Evolutionary conservation across 805 yeast genomes (phyloP).

Genomic region (Metschnikowia arizonensis): DNA sequence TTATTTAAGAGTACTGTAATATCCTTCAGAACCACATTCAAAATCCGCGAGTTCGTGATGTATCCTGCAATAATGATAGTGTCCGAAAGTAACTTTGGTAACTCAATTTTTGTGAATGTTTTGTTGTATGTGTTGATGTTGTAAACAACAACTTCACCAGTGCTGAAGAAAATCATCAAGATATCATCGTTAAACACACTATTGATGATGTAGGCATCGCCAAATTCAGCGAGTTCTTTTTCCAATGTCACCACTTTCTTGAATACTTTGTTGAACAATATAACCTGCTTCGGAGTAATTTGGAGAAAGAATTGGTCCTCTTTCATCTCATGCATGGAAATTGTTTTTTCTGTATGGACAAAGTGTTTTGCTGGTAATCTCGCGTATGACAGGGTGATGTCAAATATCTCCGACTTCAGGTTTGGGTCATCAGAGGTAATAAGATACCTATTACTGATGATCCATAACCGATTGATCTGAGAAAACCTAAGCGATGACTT

Average conservation of each 20-base stretch:
- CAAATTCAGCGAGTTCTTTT: constrained; percentile 26
- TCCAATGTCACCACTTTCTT: constrained; percentile 48
- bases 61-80: constrained; percentile 68
- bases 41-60: constrained; percentile 49
- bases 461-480: constrained; percentile 74
- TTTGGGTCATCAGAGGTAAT: constrained; percentile 67
- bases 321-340: constrained; percentile 61
- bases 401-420: constrained; percentile 64
- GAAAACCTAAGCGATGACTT: constrained; percentile 67
- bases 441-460: constrained; percentile 56
- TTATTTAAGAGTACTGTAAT: constrained; percentile 23
- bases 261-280: constrained; percentile 57
- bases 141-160: constrained; percentile 65
- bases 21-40: constrained; percentile 39
- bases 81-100: constrained; percentile 39
- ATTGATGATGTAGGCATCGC: constrained; percentile 58
- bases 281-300: constrained; percentile 62
- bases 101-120: constrained; percentile 29
- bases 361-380: constrained; percentile 60
- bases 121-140: constrained; percentile 38
- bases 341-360: constrained; percentile 57
- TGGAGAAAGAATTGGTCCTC: constrained; percentile 63
- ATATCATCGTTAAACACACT: constrained; percentile 61
- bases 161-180: constrained; percentile 57
- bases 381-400: constrained; percentile 57